phyloP scores from a whole-genome alignment of 176 grass and related monocot species.

The Zizania latifolia region DNA sequence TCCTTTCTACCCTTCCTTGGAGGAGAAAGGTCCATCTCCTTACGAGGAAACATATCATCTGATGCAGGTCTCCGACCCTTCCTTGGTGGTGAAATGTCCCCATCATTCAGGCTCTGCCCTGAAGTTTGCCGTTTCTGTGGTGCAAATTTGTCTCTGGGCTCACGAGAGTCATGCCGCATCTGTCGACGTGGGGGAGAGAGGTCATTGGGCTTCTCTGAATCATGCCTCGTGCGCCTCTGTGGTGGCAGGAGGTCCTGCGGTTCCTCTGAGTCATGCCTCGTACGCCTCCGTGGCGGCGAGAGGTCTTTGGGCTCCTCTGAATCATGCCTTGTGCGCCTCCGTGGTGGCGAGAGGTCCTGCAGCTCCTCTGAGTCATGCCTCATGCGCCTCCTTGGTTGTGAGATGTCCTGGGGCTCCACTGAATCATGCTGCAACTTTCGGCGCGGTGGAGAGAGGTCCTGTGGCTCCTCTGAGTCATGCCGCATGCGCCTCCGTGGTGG shows the following conservation, averaged over 20 bases:
- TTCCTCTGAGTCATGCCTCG: conserved; percentile 13
- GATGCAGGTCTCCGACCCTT: conserved; percentile 38
- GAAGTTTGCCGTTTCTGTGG: conserved; percentile 31
- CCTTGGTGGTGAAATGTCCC: conserved; percentile 47
- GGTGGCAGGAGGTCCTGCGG: conserved; percentile 37
- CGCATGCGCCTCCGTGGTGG: conserved; percentile 15
- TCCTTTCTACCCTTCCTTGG: conserved; percentile 58
- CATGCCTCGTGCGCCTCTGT: not conserved
- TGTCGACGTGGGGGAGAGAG: conserved; percentile 32
- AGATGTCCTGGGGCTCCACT: not conserved
- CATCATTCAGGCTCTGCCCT: not conserved
- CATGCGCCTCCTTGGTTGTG: not conserved
- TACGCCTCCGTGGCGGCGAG: conserved; percentile 15
- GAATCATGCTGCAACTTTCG: conserved; percentile 22
- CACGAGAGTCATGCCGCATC: conserved; percentile 1
- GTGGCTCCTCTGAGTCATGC: conserved; percentile 34
- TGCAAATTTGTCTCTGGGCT: conserved; percentile 30
- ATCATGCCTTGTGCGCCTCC: conserved; percentile 2
- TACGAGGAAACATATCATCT: conserved; percentile 38
- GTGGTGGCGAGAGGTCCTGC: conserved; percentile 26
- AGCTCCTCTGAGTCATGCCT: not conserved
- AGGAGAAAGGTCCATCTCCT: conserved; percentile 47
- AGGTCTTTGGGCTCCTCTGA: conserved; percentile 13
- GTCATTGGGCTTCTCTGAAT: conserved; percentile 21
- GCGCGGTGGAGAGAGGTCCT: conserved; percentile 37